Evolutionary conservation across 176 grass and related monocot species (phyloP).

Genomic region (Oryza meyeriana): DNA sequence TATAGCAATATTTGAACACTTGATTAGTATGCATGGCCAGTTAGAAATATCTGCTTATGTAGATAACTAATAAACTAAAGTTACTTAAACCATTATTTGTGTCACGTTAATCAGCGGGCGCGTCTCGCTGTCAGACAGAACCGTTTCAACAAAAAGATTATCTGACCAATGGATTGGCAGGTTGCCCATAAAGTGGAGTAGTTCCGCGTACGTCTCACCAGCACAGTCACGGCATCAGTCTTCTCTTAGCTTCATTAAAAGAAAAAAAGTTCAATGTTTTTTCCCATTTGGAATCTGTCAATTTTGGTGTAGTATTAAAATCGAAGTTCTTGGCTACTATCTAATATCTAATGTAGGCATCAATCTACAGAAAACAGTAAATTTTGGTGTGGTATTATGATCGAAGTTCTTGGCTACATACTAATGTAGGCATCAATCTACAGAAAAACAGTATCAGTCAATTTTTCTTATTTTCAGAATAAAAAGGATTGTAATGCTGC

Average conservation of each 20-base stretch:
- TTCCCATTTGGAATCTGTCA: neutral
- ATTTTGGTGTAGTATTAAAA: neutral
- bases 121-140: neutral
- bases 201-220: neutral
- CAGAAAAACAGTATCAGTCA: neutral
- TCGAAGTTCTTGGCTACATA: neutral
- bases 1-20: neutral
- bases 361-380: neutral
- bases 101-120: conserved; percentile 4
- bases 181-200: neutral
- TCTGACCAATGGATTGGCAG: neutral
- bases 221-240: neutral
- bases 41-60: neutral
- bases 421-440: neutral
- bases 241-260: conserved; percentile 5
- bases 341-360: neutral
- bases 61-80: neutral
- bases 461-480: neutral
- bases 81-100: neutral
- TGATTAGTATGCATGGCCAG: neutral
- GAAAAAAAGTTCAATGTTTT: neutral
- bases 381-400: neutral
- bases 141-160: neutral
- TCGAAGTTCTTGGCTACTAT: neutral
- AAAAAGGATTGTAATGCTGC: neutral